These are phyloP conservation scores for Pseudomonodictys pantanalensis DNA, from an alignment of 495 filamentous ascomycete species.

Conservation along the genomic window DNA sequence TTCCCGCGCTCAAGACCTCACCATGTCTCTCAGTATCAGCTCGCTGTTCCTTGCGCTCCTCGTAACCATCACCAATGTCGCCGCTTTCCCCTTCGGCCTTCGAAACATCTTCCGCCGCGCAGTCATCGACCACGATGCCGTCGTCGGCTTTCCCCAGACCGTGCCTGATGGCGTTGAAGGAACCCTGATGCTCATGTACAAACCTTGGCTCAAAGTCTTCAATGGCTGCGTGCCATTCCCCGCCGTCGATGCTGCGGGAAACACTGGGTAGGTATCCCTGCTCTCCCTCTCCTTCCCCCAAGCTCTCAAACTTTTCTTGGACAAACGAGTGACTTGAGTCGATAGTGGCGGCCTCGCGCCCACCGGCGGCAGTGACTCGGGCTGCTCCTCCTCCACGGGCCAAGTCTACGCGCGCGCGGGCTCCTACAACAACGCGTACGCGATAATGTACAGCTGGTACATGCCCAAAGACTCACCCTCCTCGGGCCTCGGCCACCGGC, in stretches of 20 bases:
- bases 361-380: conserved; percentile 42
- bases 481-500: conserved; percentile 48
- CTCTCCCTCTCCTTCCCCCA: not conserved
- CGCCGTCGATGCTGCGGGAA: conserved; percentile 49
- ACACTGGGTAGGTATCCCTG: conserved; percentile 51
- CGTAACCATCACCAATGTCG: not conserved
- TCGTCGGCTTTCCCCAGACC: conserved; percentile 50
- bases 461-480: conserved; percentile 50
- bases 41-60: not conserved
- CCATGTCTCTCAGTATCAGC: not conserved
- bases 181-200: conserved; percentile 48
- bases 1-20: no score
- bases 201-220: conserved; percentile 51
- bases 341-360: conserved; percentile 44
- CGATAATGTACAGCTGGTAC: conserved; percentile 57
- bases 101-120: conserved; percentile 31
- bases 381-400: conserved; percentile 47
- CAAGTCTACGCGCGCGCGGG: conserved; percentile 51
- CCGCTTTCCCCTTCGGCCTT: conserved; percentile 3
- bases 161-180: conserved; percentile 47
- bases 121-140: conserved; percentile 44
- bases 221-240: conserved; percentile 58
- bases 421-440: conserved; percentile 42
- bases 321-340: not conserved
- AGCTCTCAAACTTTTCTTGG: not conserved